Percentiles rank a stretch among this genome's conserved stretches.
These are phyloP conservation scores for Ziziphus jujuba DNA, from an alignment of 306 rosid genomes.

Conservation along the genomic window DNA sequence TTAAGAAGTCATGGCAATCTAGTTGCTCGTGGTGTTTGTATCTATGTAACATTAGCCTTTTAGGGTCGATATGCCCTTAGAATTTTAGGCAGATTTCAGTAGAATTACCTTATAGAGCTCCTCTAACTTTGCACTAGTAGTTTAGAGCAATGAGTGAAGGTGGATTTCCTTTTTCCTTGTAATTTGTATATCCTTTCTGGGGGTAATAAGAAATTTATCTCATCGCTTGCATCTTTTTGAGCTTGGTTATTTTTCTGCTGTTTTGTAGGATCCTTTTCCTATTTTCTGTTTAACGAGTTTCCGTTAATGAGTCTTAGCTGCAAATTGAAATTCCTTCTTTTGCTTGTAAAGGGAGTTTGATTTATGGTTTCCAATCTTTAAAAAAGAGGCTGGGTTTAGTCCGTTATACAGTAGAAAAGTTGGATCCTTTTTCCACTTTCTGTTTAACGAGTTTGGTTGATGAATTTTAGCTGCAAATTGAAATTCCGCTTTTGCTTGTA, in stretches of 20 bases:
- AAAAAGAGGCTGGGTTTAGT: no score
- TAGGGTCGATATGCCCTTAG: conserved; percentile 40
- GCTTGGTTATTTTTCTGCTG: background rate
- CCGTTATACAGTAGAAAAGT: no score
- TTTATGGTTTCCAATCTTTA: no score
- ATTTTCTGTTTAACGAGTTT: background rate
- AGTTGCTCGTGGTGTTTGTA: conserved; percentile 26
- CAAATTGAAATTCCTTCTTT: no score
- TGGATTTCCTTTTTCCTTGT: conserved; percentile 4
- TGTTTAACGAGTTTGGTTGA: background rate
- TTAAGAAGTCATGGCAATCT: conserved; percentile 31
- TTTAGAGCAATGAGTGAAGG: background rate
- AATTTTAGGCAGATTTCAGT: conserved; percentile 40
- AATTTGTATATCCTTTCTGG: conserved; percentile 17
- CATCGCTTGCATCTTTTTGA: background rate
- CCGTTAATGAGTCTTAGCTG: background rate
- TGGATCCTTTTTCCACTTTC: no score
- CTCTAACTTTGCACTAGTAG: conserved; percentile 11
- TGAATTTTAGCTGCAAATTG: background rate
- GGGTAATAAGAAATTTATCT: background rate
- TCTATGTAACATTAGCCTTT: conserved; percentile 29
- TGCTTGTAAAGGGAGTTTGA: no score
- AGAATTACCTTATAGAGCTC: conserved; percentile 25
- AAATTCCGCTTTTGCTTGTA: no score
- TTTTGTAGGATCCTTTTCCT: background rate